Base-by-base conservation (phyloP, 2,329 filamentous ascomycete species). In the Trichoderma arundinaceum region DNA sequence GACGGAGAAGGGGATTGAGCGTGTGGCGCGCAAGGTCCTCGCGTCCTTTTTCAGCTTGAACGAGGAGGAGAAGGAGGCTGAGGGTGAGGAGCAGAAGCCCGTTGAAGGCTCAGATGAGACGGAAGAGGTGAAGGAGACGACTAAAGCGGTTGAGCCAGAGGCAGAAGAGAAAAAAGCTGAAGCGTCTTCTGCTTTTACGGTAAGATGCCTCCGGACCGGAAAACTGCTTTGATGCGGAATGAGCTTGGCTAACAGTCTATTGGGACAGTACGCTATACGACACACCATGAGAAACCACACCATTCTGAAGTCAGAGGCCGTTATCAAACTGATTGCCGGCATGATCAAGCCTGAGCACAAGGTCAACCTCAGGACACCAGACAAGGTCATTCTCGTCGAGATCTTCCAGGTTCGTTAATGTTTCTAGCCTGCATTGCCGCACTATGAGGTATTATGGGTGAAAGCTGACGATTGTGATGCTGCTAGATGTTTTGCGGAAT, bases 331-430 rank as follows among this genome's bases (percentile, higher is more conserved):
- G 68, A 84, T 94, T 68, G 92, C 91, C 4, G 79, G 81, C 44
- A 78, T 88, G 35, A 85, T 93, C 67, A 87, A 88, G 57, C 79
- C 83, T 9, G 83, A 83, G 44, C 92, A 95, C 77, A 90, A 88
- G 72, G 92, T 95, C 66, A 88, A 94, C 72, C 84, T 96, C n/a
- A 86, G 83, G 54, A 84, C 83, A n/a, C 91, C 91, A 39, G 91
- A 94, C 78, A 87, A 92, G 74, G 86, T 94, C 38, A 89, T 95
- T 70, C 78, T 94, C 68, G 87, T 95, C 65, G 91, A 95, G 72
- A 84, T 95, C 65, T 94, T 90, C 76, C 88, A 92, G 85, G 91
- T 92, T 83, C 69, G 77, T 64, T 54, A 66, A 3, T 46, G 1
- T 1, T 1, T 22, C 32, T 13, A 5, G 7, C 19, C 33, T 19